Conservation (phyloP, 139 green algal genomes). For the Chlorella sp. region DNA sequence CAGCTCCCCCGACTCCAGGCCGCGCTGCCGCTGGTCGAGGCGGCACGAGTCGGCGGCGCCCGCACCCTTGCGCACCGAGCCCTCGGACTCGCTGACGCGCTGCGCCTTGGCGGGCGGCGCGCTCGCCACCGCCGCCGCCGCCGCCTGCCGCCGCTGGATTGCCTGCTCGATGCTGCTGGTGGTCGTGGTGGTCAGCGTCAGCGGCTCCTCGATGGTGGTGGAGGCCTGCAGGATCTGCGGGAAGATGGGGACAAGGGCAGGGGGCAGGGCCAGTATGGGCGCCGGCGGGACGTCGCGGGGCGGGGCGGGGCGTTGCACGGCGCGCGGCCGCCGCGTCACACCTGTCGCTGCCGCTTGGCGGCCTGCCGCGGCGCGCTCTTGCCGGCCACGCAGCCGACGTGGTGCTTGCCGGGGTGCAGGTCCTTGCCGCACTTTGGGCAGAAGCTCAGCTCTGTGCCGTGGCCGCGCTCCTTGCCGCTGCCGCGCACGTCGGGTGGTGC, state of each 20-base stretch:
- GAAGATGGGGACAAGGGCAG: background rate
- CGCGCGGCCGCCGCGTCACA: background rate
- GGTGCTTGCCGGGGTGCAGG: constrained; percentile 84
- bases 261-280: background rate
- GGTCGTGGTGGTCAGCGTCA: constrained; percentile 22
- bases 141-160: constrained; percentile 4
- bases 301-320: background rate
- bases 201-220: constrained; percentile 30
- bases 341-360: constrained; percentile 41
- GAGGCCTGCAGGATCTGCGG: constrained; percentile 22
- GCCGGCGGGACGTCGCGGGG: background rate
- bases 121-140: too few relatives aligned
- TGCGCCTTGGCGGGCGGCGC: constrained; percentile 10
- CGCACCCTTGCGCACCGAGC: constrained; percentile 3
- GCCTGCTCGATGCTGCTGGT: constrained; percentile 24
- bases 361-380: constrained; percentile 42
- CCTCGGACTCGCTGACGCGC: constrained; percentile 3
- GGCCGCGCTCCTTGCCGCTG: constrained; percentile 81
- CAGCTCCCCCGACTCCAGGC: constrained; percentile 9
- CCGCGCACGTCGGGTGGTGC: constrained; percentile 80
- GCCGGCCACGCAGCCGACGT: constrained; percentile 77
- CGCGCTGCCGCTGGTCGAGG: constrained; percentile 6
- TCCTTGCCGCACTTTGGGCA: constrained; percentile 83
- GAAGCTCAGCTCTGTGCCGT: constrained; percentile 78
- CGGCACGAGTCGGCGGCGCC: constrained; percentile 7